Evolutionary conservation across 2,329 filamentous ascomycete species (phyloP), one percentile per base, ranked within the genome.

Genomic region (Emericellopsis cladophorae): DNA sequence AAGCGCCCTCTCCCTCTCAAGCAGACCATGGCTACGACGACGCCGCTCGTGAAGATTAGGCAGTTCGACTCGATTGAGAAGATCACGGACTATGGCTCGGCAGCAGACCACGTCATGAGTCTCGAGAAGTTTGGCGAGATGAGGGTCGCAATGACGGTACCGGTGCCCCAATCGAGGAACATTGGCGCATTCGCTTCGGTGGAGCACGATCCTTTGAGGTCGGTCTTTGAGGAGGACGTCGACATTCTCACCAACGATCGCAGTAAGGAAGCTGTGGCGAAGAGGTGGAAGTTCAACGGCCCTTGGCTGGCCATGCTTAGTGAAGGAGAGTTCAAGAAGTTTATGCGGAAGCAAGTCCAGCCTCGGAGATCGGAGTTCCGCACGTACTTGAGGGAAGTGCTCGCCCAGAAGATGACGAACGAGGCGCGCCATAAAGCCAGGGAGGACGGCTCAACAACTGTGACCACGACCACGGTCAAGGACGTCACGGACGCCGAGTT

Each of bases 71-170:
- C 86, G 2, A 74, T 79, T 50, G 88, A 95, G 61, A 83, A 88
- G 57, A 73, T 95, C 49, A 95, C 89, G 54, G 88, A 95, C 54
- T 96, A 88, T 61, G 72, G 78, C 47, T 88, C 84, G 31, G 84
- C 88, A 0, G 75, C 81, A 42, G 86, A 95, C 58, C 86, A 94
- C 61, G 75, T 80, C 40, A 66, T 87, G 49, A 88, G 86, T 7
- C 67, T 93, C 42, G 70, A 79, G 55, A 96, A 95, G 67, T 95
- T 83, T 66, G 82, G 87, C 56, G 85, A 94, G 58, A 69, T 95
- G 57, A 72, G 76, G 44, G 63, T 95, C 41, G 78, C 85, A 6
- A 65, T 95, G 44, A 73, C 79, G 15, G 66, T 76, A 2, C 72
- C 72, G 1, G 18, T 15, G n/a, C 32, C 32, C 9, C 18, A 15